Evolutionary conservation across 345 rosid genomes (phyloP).

Genomic region (Salix purpurea): DNA sequence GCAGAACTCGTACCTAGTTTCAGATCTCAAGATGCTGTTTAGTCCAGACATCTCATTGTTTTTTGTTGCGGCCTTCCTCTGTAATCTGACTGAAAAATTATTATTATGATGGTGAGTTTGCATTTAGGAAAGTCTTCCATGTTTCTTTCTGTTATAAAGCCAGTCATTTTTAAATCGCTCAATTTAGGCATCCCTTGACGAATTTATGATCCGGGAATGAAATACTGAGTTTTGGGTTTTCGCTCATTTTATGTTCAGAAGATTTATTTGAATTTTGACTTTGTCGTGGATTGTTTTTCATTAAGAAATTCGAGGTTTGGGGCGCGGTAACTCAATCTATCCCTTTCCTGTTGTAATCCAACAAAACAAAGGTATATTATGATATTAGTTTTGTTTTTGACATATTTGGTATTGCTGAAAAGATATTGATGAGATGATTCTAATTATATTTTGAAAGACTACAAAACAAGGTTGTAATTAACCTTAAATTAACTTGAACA

Average conservation of each 20-base stretch:
- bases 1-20: conserved; percentile 49
- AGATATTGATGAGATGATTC: too few relatives aligned
- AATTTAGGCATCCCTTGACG: not conserved
- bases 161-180: conserved; percentile 1
- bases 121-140: conserved; percentile 3
- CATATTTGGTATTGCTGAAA: too few relatives aligned
- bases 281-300: not conserved
- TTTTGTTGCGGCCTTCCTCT: conserved; percentile 4
- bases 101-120: conserved; percentile 7
- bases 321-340: too few relatives aligned
- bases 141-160: conserved; percentile 5
- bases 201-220: not conserved
- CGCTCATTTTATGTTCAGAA: not conserved
- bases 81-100: conserved; percentile 13
- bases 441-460: too few relatives aligned
- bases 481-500: too few relatives aligned
- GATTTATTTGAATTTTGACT: not conserved
- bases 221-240: not conserved
- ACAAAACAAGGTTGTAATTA: too few relatives aligned
- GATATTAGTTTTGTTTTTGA: too few relatives aligned
- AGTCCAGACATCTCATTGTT: not conserved
- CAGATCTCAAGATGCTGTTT: conserved; percentile 19
- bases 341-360: too few relatives aligned
- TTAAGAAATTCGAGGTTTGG: too few relatives aligned
- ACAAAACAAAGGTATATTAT: too few relatives aligned